Conservation (phyloP, 495 filamentous ascomycete genomes). For the Talaromyces borbonicus region DNA sequence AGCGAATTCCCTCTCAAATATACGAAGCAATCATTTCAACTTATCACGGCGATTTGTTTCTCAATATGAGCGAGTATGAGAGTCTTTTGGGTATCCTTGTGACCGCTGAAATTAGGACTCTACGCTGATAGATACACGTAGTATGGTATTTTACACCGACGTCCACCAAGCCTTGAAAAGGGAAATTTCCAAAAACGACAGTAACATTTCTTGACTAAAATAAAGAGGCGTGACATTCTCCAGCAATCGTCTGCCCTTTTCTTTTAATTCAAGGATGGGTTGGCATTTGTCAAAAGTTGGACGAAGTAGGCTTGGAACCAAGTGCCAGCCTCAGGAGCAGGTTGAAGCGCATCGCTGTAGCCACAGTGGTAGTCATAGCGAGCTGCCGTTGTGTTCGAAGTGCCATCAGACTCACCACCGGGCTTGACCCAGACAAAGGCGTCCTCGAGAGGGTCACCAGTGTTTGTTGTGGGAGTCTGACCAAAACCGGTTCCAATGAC, state of each 20-base stretch:
- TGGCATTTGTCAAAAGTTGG: constrained; percentile 58
- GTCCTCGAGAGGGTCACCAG: constrained; percentile 52
- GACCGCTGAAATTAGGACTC: too few species aligned
- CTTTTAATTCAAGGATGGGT: constrained; percentile 29
- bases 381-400: constrained; percentile 46
- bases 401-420: constrained; percentile 74
- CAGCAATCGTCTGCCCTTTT: too few species aligned
- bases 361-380: constrained; percentile 71
- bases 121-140: too few species aligned
- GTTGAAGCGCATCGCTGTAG: constrained; percentile 45
- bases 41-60: too few species aligned
- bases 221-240: neutral
- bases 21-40: too few species aligned
- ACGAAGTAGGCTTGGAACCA: constrained; percentile 79
- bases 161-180: too few species aligned
- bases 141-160: too few species aligned
- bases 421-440: constrained; percentile 83
- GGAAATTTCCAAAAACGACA: too few species aligned
- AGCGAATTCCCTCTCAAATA: too few species aligned
- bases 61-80: too few species aligned
- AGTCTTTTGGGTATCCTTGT: too few species aligned
- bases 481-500: constrained; percentile 67
- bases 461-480: constrained; percentile 52
- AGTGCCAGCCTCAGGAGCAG: constrained; percentile 66
- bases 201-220: too few species aligned